Evolutionary conservation across 192 early-diverging fungal species (phyloP).

Genomic region (Podila epicladia): DNA sequence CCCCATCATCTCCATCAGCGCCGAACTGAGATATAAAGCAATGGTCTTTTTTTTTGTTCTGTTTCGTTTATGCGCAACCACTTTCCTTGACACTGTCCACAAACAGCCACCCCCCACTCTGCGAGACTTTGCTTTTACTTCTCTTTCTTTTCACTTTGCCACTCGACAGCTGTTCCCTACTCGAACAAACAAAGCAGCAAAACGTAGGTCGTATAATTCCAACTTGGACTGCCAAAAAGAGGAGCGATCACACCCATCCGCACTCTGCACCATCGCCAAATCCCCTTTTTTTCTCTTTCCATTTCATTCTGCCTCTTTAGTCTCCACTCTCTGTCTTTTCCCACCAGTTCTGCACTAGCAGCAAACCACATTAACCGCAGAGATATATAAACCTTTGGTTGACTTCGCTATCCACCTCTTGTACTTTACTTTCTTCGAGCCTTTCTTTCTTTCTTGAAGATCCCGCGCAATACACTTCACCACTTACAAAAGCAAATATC

Average conservation of each 20-base stretch:
- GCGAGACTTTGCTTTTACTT: background rate
- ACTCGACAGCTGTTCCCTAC: no score
- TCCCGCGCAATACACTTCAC: no score
- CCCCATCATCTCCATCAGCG: no score
- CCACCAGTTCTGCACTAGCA: background rate
- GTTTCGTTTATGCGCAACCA: no score
- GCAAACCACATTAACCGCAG: background rate
- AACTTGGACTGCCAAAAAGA: no score
- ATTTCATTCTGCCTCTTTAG: background rate
- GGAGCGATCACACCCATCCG: no score
- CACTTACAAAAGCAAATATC: no score
- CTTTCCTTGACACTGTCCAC: background rate
- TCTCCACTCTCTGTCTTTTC: background rate
- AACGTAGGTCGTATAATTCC: no score
- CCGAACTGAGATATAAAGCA: no score
- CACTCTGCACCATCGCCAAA: background rate
- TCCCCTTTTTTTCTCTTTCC: background rate
- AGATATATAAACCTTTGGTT: background rate
- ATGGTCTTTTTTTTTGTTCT: no score
- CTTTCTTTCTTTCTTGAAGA: background rate
- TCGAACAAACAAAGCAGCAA: no score
- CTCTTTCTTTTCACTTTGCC: background rate
- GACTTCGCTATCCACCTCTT: background rate
- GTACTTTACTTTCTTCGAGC: background rate
- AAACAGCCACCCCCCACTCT: background rate